phyloP scores from a whole-genome alignment of 2,329 filamentous ascomycete genomes.

The Pyrenochaeta sp. region DNA sequence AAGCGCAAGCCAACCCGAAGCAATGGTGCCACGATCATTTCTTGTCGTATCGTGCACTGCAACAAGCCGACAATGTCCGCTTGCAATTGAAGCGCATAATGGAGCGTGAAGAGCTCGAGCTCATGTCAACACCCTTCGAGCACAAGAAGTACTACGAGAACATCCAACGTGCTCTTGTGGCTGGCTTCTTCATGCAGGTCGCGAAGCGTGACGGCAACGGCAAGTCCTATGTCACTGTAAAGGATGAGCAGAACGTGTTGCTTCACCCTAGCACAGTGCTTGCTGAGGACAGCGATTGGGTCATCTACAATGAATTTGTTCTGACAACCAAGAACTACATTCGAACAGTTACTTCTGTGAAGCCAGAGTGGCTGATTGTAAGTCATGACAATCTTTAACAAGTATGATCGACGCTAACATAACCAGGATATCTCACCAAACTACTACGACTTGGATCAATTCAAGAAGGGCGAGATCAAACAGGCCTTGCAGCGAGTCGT shows the following conservation, averaged over 20 bases:
- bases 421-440: constrained; percentile 85
- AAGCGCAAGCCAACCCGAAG: constrained; percentile 75
- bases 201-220: constrained; percentile 89
- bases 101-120: constrained; percentile 87
- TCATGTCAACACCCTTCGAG: constrained; percentile 87
- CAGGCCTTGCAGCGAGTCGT: constrained; percentile 64
- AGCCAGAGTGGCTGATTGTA: constrained; percentile 93
- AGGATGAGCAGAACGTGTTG: constrained; percentile 93
- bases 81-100: constrained; percentile 93
- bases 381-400: constrained; percentile 42
- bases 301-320: constrained; percentile 98
- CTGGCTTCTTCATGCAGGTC: constrained; percentile 99
- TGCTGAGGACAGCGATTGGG: constrained; percentile 90
- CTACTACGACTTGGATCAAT: constrained; percentile 87
- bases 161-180: constrained; percentile 88
- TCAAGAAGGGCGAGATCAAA: constrained; percentile 86
- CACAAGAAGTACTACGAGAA: constrained; percentile 99
- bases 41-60: constrained; percentile 84
- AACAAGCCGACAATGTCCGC: constrained; percentile 93
- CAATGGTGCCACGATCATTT: constrained; percentile 98
- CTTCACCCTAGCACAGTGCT: constrained; percentile 94
- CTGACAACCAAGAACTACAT: constrained; percentile 98
- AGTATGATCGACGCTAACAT: constrained; percentile 13
- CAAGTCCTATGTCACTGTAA: constrained; percentile 94
- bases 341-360: constrained; percentile 87